phyloP scores from a whole-genome alignment of 352 stramenopile genomes.

The Pseudoperonospora humuli region DNA sequence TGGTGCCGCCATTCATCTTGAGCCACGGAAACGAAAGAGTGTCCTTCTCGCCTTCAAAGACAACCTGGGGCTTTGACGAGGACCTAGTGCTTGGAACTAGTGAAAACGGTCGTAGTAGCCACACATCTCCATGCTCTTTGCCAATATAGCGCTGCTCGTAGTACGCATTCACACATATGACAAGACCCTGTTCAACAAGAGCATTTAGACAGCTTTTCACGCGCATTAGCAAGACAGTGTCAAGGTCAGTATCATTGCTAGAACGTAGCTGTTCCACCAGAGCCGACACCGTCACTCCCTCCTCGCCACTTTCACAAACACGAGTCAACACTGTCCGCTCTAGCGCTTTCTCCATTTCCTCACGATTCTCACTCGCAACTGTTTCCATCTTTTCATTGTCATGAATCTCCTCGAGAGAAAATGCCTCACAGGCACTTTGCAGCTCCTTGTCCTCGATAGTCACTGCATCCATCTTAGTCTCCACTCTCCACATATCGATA shows the following conservation, averaged over 20 bases:
- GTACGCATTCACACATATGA: conserved; percentile 69
- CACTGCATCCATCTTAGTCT: conserved; percentile 52
- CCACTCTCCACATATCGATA: conserved; percentile 66
- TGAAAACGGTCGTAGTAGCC: conserved; percentile 59
- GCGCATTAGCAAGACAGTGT: conserved; percentile 2
- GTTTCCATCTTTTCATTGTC: conserved; percentile 11
- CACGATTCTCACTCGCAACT: conserved; percentile 14
- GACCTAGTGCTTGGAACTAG: conserved; percentile 26
- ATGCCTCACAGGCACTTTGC: conserved; percentile 38
- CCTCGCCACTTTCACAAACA: conserved; percentile 36
- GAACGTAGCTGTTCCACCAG: conserved; percentile 20
- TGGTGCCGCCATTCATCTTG: conserved; percentile 72
- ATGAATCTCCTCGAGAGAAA: conserved; percentile 29
- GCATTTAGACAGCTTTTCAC: conserved; percentile 31
- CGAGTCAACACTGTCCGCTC: conserved; percentile 18
- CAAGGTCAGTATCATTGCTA: conserved; percentile 1
- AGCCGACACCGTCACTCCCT: conserved; percentile 28
- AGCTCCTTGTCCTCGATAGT: conserved; percentile 30
- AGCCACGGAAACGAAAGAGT: conserved; percentile 72
- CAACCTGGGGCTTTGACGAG: conserved; percentile 26
- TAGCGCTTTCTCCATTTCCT: conserved; percentile 18
- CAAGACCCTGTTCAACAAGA: conserved; percentile 41
- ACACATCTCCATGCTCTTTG: conserved; percentile 59
- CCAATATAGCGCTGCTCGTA: conserved; percentile 54
- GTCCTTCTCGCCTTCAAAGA: conserved; percentile 75